A percentile compares a stretch with the other conserved stretches of the same genome.
These are phyloP conservation scores for Solidago caesia DNA, from an alignment of 129 eudicot species.

Conservation along the genomic window DNA sequence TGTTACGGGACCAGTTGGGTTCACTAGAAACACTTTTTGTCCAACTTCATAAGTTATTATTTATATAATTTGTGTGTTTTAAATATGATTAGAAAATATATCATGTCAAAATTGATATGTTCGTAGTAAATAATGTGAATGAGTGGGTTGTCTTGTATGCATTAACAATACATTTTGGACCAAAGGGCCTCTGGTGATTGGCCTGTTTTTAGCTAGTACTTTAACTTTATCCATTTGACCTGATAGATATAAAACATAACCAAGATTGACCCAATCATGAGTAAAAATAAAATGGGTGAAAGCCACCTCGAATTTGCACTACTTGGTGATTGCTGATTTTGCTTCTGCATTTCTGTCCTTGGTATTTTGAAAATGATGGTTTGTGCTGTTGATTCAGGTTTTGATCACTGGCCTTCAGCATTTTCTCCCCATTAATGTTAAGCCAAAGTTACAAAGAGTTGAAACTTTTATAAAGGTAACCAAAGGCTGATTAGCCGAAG, in stretches of 20 bases:
- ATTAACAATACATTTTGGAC: background rate
- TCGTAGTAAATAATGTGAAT: background rate
- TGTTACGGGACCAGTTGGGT: background rate
- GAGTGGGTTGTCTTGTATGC: background rate
- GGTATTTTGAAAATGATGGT: slow-evolving; percentile 9
- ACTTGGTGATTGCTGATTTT: background rate
- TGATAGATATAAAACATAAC: background rate
- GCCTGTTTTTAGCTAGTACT: background rate
- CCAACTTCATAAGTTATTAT: background rate
- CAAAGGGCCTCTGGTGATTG: background rate
- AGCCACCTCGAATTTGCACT: slow-evolving; percentile 1
- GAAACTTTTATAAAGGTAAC: slow-evolving; percentile 89
- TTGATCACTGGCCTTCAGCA: slow-evolving; percentile 90
- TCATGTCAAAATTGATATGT: background rate
- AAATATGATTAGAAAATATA: background rate
- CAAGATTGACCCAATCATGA: background rate
- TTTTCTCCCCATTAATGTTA: slow-evolving; percentile 65
- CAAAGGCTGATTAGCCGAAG: background rate
- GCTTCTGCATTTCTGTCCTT: slow-evolving; percentile 4
- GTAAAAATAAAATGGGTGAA: background rate
- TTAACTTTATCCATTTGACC: background rate
- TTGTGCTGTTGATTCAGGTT: slow-evolving; percentile 51
- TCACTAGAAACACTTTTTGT: slow-evolving; percentile 9
- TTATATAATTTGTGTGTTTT: background rate
- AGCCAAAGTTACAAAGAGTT: slow-evolving; percentile 74